Base-by-base conservation (phyloP, 371 early-diverging fungal genomes). In the Massospora cicadina region DNA sequence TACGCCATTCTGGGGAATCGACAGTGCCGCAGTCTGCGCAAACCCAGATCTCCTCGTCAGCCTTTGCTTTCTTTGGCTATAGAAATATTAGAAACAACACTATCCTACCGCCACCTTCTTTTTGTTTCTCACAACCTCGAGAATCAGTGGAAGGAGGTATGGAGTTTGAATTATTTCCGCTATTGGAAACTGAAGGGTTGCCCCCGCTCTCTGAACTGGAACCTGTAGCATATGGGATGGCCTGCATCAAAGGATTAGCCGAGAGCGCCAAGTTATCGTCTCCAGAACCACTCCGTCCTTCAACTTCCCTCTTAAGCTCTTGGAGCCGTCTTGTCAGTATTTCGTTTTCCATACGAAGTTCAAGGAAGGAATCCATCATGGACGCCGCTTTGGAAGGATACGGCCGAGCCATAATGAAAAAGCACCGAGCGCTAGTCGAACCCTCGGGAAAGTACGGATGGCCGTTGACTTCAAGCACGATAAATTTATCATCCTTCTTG, bases 1-100 rank as follows among this genome's bases (percentile, higher is more conserved):
- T 79, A 62, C 91, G 78, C 91, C 93, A 93, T 65, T 85, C 86
- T 12, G 90, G 89, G 0, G 90, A 85, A 27, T 81, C 79, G 0
- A 84, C 85, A 23, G 83, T 85, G 23, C 80, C 79, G 74, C 93
- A 92, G 24, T 75, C 78, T 7, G 72, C 68, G 58, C 76, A 76
- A 23, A 75, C 76, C 63, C 71, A 68, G 63, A 74, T 74, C 64
- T 75, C 75, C 30, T 71, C 67, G 10, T 66, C 74, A 58, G 54
- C 63, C 17, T 75, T 73, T 17, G 67, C 65, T 31, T 72, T 75
- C 62, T 75, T 72, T 66, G 67, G 60, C 24, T 12, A 57, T 30
- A 10, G 2, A n/a, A 33, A 57, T 2, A 26, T 17, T 2, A 43
- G 3, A 63, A n/a, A 17, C 13, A 1, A 28, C 55, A 24, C 25